Percentiles rank a stretch among this genome's conserved stretches.
Conservation (phyloP, 352 stramenopile genomes). For the Blastocystis sp. region DNA sequence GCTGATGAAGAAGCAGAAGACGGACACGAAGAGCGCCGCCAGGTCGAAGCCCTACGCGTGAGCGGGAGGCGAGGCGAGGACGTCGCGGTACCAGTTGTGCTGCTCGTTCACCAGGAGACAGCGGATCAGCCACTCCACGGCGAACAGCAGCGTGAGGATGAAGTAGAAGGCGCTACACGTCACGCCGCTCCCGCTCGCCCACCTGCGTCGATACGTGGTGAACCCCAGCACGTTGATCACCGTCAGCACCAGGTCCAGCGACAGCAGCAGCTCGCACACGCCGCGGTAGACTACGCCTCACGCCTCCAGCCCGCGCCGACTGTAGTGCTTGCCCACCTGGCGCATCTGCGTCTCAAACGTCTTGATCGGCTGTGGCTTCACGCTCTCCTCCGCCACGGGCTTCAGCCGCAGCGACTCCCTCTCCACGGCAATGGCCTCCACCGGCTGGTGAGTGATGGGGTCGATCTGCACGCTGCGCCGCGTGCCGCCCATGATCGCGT, state of each 20-base stretch:
- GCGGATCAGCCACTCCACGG: constrained; percentile 50
- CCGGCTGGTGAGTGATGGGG: constrained; percentile 23
- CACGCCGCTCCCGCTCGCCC: background rate
- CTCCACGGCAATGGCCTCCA: background rate
- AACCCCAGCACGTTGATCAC: constrained; percentile 44
- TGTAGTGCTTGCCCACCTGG: background rate
- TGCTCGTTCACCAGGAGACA: background rate
- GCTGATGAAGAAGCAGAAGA: background rate
- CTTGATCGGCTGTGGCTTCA: no score
- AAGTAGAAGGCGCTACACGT: constrained; percentile 28
- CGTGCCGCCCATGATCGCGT: background rate
- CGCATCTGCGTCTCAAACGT: background rate
- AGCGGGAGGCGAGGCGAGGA: background rate
- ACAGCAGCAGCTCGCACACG: constrained; percentile 4
- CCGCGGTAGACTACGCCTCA: constrained; percentile 21
- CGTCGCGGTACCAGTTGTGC: background rate
- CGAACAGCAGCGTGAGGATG: constrained; percentile 10
- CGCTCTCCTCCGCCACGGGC: background rate
- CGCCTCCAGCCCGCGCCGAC: background rate
- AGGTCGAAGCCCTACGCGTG: constrained; percentile 22
- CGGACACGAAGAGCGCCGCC: background rate
- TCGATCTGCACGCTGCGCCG: background rate
- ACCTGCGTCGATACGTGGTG: constrained; percentile 32
- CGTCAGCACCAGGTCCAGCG: background rate
- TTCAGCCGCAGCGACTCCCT: background rate